These are phyloP conservation scores for Yamadazyma takamatsuzukensis DNA, from an alignment of 805 yeast species.

Conservation along the genomic window DNA sequence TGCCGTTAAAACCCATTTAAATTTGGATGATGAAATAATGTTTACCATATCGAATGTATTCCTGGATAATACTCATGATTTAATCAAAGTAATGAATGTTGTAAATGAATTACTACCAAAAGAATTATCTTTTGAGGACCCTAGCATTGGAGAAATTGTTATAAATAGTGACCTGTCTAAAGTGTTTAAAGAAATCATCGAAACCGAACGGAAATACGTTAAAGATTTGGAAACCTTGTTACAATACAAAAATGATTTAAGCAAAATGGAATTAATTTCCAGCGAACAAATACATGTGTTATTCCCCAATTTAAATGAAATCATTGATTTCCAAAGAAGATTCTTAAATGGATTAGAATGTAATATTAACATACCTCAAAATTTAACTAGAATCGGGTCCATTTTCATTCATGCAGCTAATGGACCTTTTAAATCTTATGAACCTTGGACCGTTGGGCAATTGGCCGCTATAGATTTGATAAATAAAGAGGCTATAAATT, in stretches of 20 bases:
- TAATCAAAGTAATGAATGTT: constrained; percentile 70
- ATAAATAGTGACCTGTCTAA: constrained; percentile 62
- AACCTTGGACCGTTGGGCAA: constrained; percentile 92
- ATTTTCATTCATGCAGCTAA: constrained; percentile 78
- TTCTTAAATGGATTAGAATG: constrained; percentile 86
- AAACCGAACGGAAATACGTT: constrained; percentile 90
- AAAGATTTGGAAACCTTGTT: constrained; percentile 79
- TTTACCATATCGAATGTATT: constrained; percentile 90
- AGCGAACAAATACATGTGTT: constrained; percentile 76
- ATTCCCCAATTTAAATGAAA: constrained; percentile 79
- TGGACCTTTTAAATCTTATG: constrained; percentile 81
- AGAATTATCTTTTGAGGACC: constrained; percentile 18
- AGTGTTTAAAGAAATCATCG: constrained; percentile 79
- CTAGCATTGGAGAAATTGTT: constrained; percentile 20
- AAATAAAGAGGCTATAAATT: constrained; percentile 53
- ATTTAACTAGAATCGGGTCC: constrained; percentile 83
- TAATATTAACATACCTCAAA: constrained; percentile 69
- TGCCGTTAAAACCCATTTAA: constrained; percentile 76
- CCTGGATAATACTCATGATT: constrained; percentile 73
- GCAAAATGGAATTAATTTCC: constrained; percentile 61
- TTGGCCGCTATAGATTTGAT: constrained; percentile 82
- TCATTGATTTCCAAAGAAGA: constrained; percentile 89
- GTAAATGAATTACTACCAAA: constrained; percentile 52
- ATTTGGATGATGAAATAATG: constrained; percentile 73
- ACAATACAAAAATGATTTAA: constrained; percentile 64